A percentile compares a stretch with the other conserved stretches of the same genome.
Conservation (phyloP, 1,139 yeast species). For the Blastobotrys indianensis region DNA sequence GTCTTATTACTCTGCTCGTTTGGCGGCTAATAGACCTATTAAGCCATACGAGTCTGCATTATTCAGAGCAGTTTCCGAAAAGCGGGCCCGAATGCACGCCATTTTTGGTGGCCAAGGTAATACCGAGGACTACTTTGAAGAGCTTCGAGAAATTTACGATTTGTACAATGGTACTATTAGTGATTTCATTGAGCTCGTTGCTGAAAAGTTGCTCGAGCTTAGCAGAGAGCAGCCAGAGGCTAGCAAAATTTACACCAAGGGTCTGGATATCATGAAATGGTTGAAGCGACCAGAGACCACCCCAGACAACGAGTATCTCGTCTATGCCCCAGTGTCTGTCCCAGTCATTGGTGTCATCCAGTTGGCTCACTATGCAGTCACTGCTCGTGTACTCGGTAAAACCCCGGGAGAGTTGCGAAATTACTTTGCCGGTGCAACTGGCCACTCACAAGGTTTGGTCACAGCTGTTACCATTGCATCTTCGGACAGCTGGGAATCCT, state of each 20-base stretch:
- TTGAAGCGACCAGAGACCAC: constrained; percentile 75
- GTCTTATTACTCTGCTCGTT: constrained; percentile 57
- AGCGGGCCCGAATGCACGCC: constrained; percentile 63
- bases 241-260: constrained; percentile 88
- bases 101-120: constrained; percentile 99
- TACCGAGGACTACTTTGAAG: constrained; percentile 95
- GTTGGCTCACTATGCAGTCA: constrained; percentile 84
- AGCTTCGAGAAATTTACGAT: constrained; percentile 77
- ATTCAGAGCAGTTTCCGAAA: constrained; percentile 52
- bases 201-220: constrained; percentile 60
- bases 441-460: constrained; percentile 96
- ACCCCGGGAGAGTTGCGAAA: constrained; percentile 85
- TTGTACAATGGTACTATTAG: constrained; percentile 69
- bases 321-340: constrained; percentile 90
- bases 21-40: constrained; percentile 45
- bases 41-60: constrained; percentile 58
- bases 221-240: constrained; percentile 71
- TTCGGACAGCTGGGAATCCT: constrained; percentile 80
- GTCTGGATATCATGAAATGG: constrained; percentile 86
- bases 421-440: constrained; percentile 78
- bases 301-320: constrained; percentile 83
- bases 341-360: constrained; percentile 95
- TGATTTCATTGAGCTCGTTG: constrained; percentile 66
- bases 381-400: constrained; percentile 77
- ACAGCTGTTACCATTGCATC: constrained; percentile 90